Evolutionary conservation across 306 rosid genomes (phyloP), one percentile per base, ranked within the genome.

Genomic region (Dalbergia cochinchinensis): DNA sequence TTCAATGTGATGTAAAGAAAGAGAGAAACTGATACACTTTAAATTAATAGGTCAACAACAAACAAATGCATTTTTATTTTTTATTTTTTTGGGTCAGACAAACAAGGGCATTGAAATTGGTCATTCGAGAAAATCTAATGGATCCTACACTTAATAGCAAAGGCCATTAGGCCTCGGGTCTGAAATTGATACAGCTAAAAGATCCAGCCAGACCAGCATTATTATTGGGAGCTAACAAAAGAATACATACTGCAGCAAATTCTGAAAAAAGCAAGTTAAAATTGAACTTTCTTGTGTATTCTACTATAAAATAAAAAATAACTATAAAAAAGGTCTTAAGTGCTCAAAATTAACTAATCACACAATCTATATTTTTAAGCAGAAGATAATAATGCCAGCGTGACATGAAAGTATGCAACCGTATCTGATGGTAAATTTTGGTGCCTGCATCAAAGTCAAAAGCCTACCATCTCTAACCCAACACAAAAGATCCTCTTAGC

Each of bases 391-490:
- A 58, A 44, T 69, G 42, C 6, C 53, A 33, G 48, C 16, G 4
- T 57, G 11, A 51, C 3, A 47, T 74, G 53, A 71, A 45, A 53
- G 50, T 77, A 14, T 35, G 42, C 55, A 16, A 20, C 44, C 48
- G 1, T 44, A 69, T 54, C 50, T 33, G 37, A 59, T 37, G 3
- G 69, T 39, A 45, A 14, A 60, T 22, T 35, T 20, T 76, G 15
- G 54, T 4, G 39, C 41, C 31, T 37, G 11, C 33, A 57, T 9
- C 69, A 37, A 74, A 58, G 51, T 69, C 11, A 41, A 11, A 39
- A 71, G 66, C 48, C 59, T 35, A 20, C 42, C 64, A 79, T 47
- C 62, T 41, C 33, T 45, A 48, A 48, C 57, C 16, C 4, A 37
- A 15, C 14, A 37, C 14, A 33, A 58, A 67, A 31, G 33, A 55